A percentile compares a stretch with the other conserved stretches of the same genome.
phyloP scores from a whole-genome alignment of 305 asterid species.

The Solanum hybrid region DNA sequence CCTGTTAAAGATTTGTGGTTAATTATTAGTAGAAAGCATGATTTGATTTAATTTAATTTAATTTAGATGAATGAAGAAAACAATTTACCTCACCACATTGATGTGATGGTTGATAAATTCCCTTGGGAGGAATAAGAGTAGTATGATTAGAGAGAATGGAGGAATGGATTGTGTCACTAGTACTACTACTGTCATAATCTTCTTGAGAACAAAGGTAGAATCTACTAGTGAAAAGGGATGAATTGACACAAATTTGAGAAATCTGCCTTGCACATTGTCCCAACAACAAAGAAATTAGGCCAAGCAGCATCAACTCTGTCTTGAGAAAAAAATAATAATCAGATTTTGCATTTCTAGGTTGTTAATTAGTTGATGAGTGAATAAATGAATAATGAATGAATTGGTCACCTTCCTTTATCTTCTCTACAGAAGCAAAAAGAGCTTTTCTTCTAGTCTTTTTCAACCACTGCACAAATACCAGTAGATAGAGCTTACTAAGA shows the following conservation, averaged over 20 bases:
- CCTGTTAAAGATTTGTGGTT: conserved; percentile 28
- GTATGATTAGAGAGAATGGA: conserved; percentile 28
- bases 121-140: conserved; percentile 48
- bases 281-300: conserved; percentile 71
- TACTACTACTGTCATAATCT: conserved; percentile 30
- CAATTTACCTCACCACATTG: conserved; percentile 62
- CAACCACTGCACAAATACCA: conserved; percentile 55
- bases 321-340: neutral
- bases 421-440: conserved; percentile 75
- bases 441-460: conserved; percentile 88
- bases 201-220: conserved; percentile 63
- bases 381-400: neutral
- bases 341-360: neutral
- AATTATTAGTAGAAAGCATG: neutral
- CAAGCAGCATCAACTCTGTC: conserved; percentile 87
- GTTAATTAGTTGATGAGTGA: neutral
- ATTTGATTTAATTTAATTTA: too few species aligned
- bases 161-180: conserved; percentile 18
- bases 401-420: conserved; percentile 65
- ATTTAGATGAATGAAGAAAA: neutral
- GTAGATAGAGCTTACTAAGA: neutral
- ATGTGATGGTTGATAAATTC: conserved; percentile 35
- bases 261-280: conserved; percentile 92
- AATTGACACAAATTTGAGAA: conserved; percentile 64
- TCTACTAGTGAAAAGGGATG: conserved; percentile 72